These are phyloP conservation scores for Chaetomium cochliodes DNA, from an alignment of 495 filamentous ascomycete genomes.

Conservation along the genomic window DNA sequence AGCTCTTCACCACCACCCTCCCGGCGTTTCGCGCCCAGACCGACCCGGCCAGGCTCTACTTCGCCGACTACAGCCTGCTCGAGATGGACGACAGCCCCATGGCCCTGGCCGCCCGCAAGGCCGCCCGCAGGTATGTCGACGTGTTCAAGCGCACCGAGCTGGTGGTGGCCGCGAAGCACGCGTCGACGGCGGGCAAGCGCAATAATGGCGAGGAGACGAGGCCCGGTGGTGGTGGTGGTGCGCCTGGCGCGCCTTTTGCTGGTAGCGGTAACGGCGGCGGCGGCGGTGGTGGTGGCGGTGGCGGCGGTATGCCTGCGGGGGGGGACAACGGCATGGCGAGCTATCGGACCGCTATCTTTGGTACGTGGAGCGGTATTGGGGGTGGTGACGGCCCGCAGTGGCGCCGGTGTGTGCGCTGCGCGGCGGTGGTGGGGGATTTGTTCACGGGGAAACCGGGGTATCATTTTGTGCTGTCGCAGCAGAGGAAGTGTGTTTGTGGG, in stretches of 20 bases:
- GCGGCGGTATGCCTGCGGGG: no score
- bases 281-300: background rate
- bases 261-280: background rate
- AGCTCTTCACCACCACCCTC: conserved; percentile 48
- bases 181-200: background rate
- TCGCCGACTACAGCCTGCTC: conserved; percentile 50
- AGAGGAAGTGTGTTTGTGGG: conserved; percentile 53
- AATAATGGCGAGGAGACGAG: background rate
- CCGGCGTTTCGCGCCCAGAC: conserved; percentile 40
- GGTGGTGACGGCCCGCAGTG: conserved; percentile 34
- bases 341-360: background rate
- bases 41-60: conserved; percentile 50
- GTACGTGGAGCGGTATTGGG: conserved; percentile 6
- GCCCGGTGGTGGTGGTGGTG: background rate
- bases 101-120: conserved; percentile 30
- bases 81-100: conserved; percentile 46
- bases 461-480: conserved; percentile 53
- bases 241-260: no score
- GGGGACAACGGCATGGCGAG: conserved; percentile 1
- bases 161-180: background rate
- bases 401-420: conserved; percentile 61
- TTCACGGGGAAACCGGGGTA: conserved; percentile 41
- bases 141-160: conserved; percentile 43
- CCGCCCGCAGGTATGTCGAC: conserved; percentile 38
- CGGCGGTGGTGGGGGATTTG: conserved; percentile 63